Evolutionary conservation across 495 filamentous ascomycete genomes (phyloP), one percentile per base, ranked within the genome.

Genomic region (Cudoniella acicularis): DNA sequence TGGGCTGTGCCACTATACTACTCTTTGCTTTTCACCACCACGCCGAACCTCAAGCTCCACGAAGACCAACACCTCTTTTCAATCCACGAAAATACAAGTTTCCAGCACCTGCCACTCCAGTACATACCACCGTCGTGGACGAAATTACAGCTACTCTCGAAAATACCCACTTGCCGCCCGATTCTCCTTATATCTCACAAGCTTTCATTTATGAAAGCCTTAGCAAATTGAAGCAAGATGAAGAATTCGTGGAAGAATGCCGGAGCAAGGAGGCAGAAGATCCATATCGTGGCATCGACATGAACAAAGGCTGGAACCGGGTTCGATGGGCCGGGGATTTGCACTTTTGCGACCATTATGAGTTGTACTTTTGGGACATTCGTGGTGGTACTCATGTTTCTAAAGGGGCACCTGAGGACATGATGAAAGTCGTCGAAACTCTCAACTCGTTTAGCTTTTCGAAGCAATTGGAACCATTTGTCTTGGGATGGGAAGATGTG

Each of bases 261-360:
- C 27, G 24, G 4, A 13, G 49, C 1, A 24, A 40, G 2, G 30
- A 60, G 40, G 10, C 10, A 26, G 21, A 21, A 1, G 55, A 61
- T 22, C 58, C 51, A 11, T 61, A 24, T 10, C 51, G 51, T 9
- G 51, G 17, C 18, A 50, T 50, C 4, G 20, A 54, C 21, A 36
- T 61, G 51, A 54, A 61, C 26, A 1, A 10, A n/a, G 58, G 52
- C 36, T 54, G 42, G 58, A 61, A 49, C 10, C 22, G 58, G 2
- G 58, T 42, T 6, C 41, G 54, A 0, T 47, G 30, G 30, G 6
- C 4, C 4, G 30, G 30, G 6, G 30, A 36, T 4, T 13, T 36
- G 6, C 13, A 6, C 30, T 36, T 36, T 13, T 13, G 13, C 30
- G 30, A 36, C 6, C 30, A 6, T 36, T 36, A 36, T 36, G 30